Percentiles rank a stretch among this genome's conserved stretches.
These are phyloP conservation scores for Rhodotorula mucilaginosa DNA, from an alignment of 1,284 basidiomycete genomes.

Conservation along the genomic window DNA sequence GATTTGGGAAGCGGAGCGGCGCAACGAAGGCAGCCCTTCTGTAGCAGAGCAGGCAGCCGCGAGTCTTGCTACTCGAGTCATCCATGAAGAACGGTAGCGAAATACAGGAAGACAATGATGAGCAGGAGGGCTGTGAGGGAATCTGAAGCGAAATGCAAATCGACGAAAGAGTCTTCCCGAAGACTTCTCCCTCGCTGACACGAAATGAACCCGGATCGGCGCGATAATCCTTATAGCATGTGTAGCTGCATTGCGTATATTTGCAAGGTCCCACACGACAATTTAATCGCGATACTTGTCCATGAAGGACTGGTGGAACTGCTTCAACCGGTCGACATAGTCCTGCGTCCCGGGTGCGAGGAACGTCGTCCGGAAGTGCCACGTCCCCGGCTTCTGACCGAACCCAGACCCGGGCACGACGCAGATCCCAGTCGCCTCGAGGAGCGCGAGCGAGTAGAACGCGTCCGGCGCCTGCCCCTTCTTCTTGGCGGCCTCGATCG, in stretches of 20 bases:
- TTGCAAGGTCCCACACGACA: no score
- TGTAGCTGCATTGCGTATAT: background rate
- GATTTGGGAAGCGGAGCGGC: background rate
- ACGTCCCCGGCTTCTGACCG: constrained; percentile 81
- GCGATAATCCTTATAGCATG: background rate
- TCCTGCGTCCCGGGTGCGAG: constrained; percentile 64
- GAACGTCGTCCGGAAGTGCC: constrained; percentile 66
- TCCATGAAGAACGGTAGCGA: background rate
- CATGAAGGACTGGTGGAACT: constrained; percentile 77
- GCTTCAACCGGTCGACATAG: constrained; percentile 77
- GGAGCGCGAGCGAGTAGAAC: constrained; percentile 76
- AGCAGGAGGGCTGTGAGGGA: background rate
- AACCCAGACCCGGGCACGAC: constrained; percentile 89
- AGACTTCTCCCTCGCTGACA: background rate
- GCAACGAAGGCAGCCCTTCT: no score
- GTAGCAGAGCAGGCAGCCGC: no score
- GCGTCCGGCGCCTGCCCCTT: constrained; percentile 77
- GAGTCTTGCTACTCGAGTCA: background rate
- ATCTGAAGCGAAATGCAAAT: background rate
- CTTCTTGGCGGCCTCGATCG: constrained; percentile 67
- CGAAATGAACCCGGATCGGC: background rate
- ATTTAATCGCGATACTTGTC: constrained; percentile 57
- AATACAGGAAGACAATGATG: background rate
- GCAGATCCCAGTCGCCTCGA: constrained; percentile 80
- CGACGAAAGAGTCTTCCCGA: no score